Conservation (phyloP, 768 basidiomycete species). For the Tylopilus sp. region DNA sequence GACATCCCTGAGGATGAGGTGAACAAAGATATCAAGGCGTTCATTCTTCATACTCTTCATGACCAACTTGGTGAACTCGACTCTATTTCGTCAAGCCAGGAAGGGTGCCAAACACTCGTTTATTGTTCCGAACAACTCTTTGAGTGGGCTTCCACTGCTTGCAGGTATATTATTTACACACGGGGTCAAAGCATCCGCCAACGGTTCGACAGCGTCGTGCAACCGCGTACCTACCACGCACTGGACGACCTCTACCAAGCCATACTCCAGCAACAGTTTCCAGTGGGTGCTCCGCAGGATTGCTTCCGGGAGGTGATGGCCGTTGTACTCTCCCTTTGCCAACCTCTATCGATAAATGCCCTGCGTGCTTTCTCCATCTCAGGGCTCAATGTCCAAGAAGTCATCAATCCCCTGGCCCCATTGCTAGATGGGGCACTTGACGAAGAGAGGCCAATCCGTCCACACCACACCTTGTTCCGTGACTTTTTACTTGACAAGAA, state of each 20-base stretch:
- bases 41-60: not conserved
- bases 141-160: conserved; percentile 1
- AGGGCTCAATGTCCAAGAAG: not conserved
- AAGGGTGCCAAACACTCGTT: too few relatives aligned
- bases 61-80: not conserved
- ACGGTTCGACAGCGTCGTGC: not conserved
- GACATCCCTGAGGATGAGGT: not conserved
- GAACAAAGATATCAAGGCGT: not conserved
- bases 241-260: not conserved
- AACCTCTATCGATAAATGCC: not conserved
- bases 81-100: not conserved
- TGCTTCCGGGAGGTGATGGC: conserved; percentile 5
- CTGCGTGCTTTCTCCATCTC: not conserved
- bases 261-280: too few relatives aligned
- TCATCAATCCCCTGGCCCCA: not conserved
- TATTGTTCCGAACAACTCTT: conserved; percentile 18
- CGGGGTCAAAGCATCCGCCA: not conserved
- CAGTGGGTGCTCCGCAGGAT: not conserved
- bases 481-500: not conserved
- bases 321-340: too few relatives aligned
- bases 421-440: not conserved
- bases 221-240: not conserved
- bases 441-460: too few relatives aligned
- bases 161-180: conserved; percentile 8
- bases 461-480: too few relatives aligned